phyloP scores from a whole-genome alignment of 768 basidiomycete species.

The Suillus placidus region DNA sequence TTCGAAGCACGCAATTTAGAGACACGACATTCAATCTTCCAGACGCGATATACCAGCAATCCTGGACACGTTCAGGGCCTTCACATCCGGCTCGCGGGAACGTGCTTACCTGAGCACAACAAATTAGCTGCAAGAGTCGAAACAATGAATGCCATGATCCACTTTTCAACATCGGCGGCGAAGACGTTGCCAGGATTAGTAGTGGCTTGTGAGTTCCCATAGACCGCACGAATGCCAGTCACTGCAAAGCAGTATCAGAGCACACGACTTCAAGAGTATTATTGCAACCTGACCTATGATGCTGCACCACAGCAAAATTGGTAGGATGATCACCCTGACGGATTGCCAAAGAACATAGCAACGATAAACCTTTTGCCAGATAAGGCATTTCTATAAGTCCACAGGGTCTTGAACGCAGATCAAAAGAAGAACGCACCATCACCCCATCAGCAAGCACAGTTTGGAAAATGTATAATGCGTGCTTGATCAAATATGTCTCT shows the following conservation, averaged over 20 bases:
- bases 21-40: constrained; percentile 8
- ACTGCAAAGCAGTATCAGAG: not conserved
- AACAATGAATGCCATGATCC: constrained; percentile 6
- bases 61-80: not conserved
- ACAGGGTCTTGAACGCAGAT: not conserved
- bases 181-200: constrained; percentile 1
- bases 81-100: not conserved
- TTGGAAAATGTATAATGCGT: not conserved
- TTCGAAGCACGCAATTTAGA: not conserved
- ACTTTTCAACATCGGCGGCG: not conserved
- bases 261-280: not conserved
- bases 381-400: not conserved
- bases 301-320: not conserved
- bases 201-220: constrained; percentile 3
- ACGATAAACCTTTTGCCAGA: not conserved
- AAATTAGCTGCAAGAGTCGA: constrained; percentile 6
- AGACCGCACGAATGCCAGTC: not conserved
- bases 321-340: not conserved
- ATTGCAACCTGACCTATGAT: constrained; percentile 1
- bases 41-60: constrained; percentile 8
- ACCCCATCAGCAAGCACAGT: not conserved
- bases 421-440: not conserved
- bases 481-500: not conserved
- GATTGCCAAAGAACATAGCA: constrained; percentile 2
- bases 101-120: constrained; percentile 8